Evolutionary conservation across 352 stramenopile genomes (phyloP), one percentile per base, ranked within the genome.

Genomic region (Globisporangium viniferum): DNA sequence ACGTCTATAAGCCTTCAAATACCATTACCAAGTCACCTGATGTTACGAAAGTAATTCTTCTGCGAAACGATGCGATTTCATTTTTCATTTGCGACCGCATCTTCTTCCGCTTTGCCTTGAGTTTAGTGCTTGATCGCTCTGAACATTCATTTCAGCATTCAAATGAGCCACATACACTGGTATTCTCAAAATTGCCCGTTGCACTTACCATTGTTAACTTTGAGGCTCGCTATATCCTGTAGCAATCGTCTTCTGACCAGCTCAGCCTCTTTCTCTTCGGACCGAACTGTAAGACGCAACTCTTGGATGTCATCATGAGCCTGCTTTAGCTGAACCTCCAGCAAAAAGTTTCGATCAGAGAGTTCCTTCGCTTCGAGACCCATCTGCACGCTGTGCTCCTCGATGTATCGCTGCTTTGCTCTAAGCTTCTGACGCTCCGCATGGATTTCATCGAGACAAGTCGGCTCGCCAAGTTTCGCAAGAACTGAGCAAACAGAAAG

Each of bases 91-190:
- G 82, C 20, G 74, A 55, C 2, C 76, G 74, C 66, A 77, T 76
- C 33, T 78, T 86, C 48, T 74, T 84, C 41, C 74, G 70, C 58
- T 88, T 84, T 5, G 64, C 60, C 41, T 84, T 83, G 24, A 88
- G 57, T 49, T 84, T 84, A 20, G 58, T 41, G 56, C 77, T 67
- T 10, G 78, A 59, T 24, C 76, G 75, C 62, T 67, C 80, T 88
- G 41, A 0, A 41, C 1, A 31, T 58, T 35, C 35, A 51, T 59
- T 44, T 44, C 10, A 10, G n/a, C 5, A 2, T 59, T 22, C 49
- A 39, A 5, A 31, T 24, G 20, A 65, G 14, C 29, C n/a, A 51
- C 35, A 20, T 27, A 31, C 24, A 24, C 5, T 39, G 4, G 10
- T 53, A 12, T 46, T 36, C 35, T 27, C 35, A 31, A 9, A 0